Evolutionary conservation across 2,329 filamentous ascomycete species (phyloP), one percentile per base, ranked within the genome.

Genomic region (Fusarium beomiforme): DNA sequence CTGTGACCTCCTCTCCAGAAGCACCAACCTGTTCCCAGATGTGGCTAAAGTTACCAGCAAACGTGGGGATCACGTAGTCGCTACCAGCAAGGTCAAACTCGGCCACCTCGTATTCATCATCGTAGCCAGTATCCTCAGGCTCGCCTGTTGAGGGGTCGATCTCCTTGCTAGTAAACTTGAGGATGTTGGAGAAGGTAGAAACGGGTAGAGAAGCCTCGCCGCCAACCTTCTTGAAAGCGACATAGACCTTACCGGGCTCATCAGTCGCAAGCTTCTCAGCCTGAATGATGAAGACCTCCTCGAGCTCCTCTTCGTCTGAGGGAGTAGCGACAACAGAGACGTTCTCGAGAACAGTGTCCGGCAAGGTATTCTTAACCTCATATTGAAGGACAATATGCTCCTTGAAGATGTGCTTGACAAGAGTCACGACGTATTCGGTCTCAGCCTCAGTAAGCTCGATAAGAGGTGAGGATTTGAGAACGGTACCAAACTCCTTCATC

Each of bases 141-240:
- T 98, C 94, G 72, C 90, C 90, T n/a, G 93, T 97, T 29, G 92
- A 92, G 9, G 96, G 96, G 77, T 99, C 96, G 73, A 99, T 96
- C 83, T 99, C 96, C 84, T 98, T 98, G 85, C 92, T 96, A 21
- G 94, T 98, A 81, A 99, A 99, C 83, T 96, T 98, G 79, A 99
- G 91, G 41, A 93, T 85, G 82, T 98, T 99, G 73, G 93, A 94
- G 82, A 99, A 97, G 43, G 90, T 92, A 56, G 92, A 90, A 24
- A 92, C 86, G 8, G 94, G 91, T 80, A 97, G 91, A n/a, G 91
- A 88, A 44, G 85, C 87, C 76, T 94, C 93, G 61, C 93, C 94
- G 64, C 87, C 89, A 31, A 90, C 83, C 81, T 97, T 96, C 83
- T 92, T 93, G 86, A 99, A 98, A 4, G 94, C 94, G 42, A 98